A percentile compares a stretch with the other conserved stretches of the same genome.
phyloP scores from a whole-genome alignment of 148 eudicot genomes.

The Gaultheria prostrata region DNA sequence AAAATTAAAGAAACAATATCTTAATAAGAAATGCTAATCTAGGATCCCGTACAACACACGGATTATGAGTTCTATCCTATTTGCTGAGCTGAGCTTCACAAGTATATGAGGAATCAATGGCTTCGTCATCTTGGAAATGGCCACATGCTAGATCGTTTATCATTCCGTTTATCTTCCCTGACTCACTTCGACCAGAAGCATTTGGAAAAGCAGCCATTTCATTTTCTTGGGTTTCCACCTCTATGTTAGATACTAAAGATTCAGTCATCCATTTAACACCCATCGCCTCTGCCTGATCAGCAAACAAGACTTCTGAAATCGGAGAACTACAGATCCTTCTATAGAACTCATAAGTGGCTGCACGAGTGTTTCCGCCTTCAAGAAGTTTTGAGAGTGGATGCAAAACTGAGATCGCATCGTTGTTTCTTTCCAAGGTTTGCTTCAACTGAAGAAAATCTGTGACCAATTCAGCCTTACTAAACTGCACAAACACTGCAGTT shows the following conservation, averaged over 20 bases:
- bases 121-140: slow-evolving; percentile 10
- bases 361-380: slow-evolving; percentile 67
- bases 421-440: slow-evolving; percentile 49
- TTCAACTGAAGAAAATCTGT: slow-evolving; percentile 56
- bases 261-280: slow-evolving; percentile 51
- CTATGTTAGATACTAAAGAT: slow-evolving; percentile 13
- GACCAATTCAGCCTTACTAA: slow-evolving; percentile 54
- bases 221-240: slow-evolving; percentile 9
- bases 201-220: neutral
- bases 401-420: slow-evolving; percentile 62
- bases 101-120: slow-evolving; percentile 6
- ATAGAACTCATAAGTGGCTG: slow-evolving; percentile 70
- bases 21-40: neutral
- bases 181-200: neutral
- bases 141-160: neutral
- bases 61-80: slow-evolving; percentile 10
- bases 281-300: slow-evolving; percentile 67
- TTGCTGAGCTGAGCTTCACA: slow-evolving; percentile 13
- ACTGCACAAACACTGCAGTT: slow-evolving; percentile 77
- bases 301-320: slow-evolving; percentile 54
- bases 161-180: neutral
- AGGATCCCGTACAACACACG: neutral
- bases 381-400: slow-evolving; percentile 73
- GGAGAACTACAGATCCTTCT: slow-evolving; percentile 74
- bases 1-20: neutral